Conservation (phyloP, 2,329 filamentous ascomycete species). For the Fusarium sp. region DNA sequence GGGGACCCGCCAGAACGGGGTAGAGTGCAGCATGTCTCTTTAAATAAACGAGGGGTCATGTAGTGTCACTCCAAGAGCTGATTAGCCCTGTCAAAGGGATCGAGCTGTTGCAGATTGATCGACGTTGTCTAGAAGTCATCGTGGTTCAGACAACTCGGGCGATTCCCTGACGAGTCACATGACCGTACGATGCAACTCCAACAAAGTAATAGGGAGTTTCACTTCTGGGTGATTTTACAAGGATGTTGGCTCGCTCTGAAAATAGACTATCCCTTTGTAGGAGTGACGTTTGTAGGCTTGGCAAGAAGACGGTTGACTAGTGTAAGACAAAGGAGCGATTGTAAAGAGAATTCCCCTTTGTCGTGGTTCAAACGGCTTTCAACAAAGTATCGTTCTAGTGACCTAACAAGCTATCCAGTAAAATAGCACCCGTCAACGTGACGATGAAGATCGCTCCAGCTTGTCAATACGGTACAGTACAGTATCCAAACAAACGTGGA, state of each 20-base stretch:
- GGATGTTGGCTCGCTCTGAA: neutral
- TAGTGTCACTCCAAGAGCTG: neutral
- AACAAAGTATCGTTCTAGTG: neutral
- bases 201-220: neutral
- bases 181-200: neutral
- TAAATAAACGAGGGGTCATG: constrained; percentile 18
- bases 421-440: neutral
- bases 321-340: neutral
- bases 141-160: neutral
- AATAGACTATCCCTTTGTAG: neutral
- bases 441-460: constrained; percentile 2
- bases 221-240: neutral
- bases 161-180: neutral
- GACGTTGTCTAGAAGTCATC: neutral
- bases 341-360: neutral
- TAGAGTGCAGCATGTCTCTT: constrained; percentile 16
- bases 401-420: neutral
- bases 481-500: neutral
- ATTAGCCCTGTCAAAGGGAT: constrained; percentile 14
- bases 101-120: constrained; percentile 21
- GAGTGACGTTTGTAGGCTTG: neutral
- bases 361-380: neutral
- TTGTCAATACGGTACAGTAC: neutral
- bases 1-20: constrained; percentile 5
- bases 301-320: neutral